A percentile compares a stretch with the other conserved stretches of the same genome.
Conservation (phyloP, 163 green algal genomes). For the Picocystis sp. region DNA sequence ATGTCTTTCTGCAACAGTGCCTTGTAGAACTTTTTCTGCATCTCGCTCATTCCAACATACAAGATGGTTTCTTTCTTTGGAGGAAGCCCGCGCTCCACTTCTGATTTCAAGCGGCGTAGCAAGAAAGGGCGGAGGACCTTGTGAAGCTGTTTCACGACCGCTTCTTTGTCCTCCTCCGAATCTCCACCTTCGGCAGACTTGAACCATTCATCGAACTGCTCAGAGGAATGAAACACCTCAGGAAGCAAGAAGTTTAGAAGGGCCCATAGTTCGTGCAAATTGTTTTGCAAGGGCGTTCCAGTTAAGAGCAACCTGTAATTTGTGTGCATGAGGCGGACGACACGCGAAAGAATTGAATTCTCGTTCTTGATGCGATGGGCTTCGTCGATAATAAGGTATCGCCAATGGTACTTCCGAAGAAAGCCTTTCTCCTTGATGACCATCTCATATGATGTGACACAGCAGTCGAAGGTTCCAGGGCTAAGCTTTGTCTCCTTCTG, state of each 20-base stretch:
- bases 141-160: constrained; percentile 96
- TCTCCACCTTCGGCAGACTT: constrained; percentile 37
- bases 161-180: constrained; percentile 71
- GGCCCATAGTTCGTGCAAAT: constrained; percentile 97
- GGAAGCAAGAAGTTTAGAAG: constrained; percentile 97
- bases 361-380: constrained; percentile 99
- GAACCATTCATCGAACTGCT: constrained; percentile 99
- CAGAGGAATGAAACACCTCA: constrained; percentile 72
- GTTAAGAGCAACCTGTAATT: constrained; percentile 98
- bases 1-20: constrained; percentile 96
- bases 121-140: constrained; percentile 97
- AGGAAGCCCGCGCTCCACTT: constrained; percentile 87
- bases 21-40: constrained; percentile 80
- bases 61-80: constrained; percentile 94
- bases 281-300: constrained; percentile 93
- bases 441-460: constrained; percentile 97
- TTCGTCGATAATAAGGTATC: constrained; percentile 99
- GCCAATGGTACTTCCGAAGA: constrained; percentile 89
- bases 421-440: constrained; percentile 98
- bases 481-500: constrained; percentile 19
- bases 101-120: constrained; percentile 93
- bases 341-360: constrained; percentile 76
- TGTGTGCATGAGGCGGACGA: constrained; percentile 72
- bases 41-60: constrained; percentile 85
- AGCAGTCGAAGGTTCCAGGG: constrained; percentile 83